Conservation (phyloP, 805 yeast species). For the Yarrowia phangngaensis region DNA sequence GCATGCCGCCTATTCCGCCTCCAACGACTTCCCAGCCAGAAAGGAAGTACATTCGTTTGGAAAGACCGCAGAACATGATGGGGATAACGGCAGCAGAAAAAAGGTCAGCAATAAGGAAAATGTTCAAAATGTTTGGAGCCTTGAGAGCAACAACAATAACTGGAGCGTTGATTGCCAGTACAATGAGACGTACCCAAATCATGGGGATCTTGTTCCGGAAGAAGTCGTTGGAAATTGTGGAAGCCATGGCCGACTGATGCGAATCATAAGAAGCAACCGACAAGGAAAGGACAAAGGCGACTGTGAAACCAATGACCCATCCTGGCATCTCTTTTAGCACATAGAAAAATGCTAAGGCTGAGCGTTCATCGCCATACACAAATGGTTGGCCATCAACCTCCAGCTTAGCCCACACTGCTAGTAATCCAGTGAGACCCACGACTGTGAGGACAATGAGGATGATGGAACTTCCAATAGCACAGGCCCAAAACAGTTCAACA, state of each 20-base stretch:
- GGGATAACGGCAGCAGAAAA: slow-evolving; percentile 86
- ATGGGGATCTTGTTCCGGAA: slow-evolving; percentile 76
- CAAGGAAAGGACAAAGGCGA: slow-evolving; percentile 66
- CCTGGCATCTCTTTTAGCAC: slow-evolving; percentile 68
- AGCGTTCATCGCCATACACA: slow-evolving; percentile 22
- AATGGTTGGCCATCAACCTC: slow-evolving; percentile 49
- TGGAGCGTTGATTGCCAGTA: slow-evolving; percentile 77
- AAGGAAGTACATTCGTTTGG: slow-evolving; percentile 60
- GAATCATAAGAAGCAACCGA: slow-evolving; percentile 90
- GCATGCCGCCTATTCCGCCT: slow-evolving; percentile 78
- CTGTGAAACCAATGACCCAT: slow-evolving; percentile 81
- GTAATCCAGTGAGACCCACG: slow-evolving; percentile 76
- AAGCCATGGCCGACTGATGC: slow-evolving; percentile 80
- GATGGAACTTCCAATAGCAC: slow-evolving; percentile 68
- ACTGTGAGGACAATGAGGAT: slow-evolving; percentile 61
- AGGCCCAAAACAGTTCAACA: slow-evolving; percentile 69
- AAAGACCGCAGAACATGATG: slow-evolving; percentile 72
- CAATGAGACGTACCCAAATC: slow-evolving; percentile 64
- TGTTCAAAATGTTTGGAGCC: slow-evolving; percentile 79
- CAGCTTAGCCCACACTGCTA: slow-evolving; percentile 87
- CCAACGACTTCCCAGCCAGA: slow-evolving; percentile 75
- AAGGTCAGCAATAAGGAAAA: slow-evolving; percentile 86
- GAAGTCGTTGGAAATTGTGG: slow-evolving; percentile 83
- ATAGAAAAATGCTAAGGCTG: slow-evolving; percentile 60
- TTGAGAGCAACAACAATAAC: slow-evolving; percentile 77